A percentile compares a stretch with the other conserved stretches of the same genome.
These are phyloP conservation scores for Pyricularia sp. DNA, from an alignment of 2,329 filamentous ascomycete species.

Conservation along the genomic window DNA sequence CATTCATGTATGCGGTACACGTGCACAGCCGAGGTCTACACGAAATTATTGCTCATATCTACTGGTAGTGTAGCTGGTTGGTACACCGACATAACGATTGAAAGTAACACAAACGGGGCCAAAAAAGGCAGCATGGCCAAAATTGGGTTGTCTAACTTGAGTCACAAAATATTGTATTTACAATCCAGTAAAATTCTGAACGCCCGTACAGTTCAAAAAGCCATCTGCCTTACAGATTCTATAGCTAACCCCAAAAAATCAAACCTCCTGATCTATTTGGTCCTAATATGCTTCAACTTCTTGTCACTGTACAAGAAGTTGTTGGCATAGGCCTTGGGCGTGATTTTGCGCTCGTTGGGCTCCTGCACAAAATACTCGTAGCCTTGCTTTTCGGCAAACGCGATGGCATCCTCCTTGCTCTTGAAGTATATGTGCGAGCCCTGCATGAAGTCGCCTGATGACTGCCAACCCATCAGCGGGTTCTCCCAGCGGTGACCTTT, in stretches of 20 bases:
- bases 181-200: not conserved
- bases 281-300: conserved; percentile 78
- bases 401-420: conserved; percentile 84
- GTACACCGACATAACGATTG: not conserved
- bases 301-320: conserved; percentile 79
- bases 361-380: conserved; percentile 99
- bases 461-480: conserved; percentile 96
- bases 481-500: conserved; percentile 99
- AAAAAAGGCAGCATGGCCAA: not conserved
- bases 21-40: not conserved
- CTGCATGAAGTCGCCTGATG: conserved; percentile 88
- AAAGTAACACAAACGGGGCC: too few species aligned
- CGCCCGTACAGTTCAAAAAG: not conserved
- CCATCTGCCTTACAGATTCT: not conserved
- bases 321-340: conserved; percentile 90
- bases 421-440: conserved; percentile 85
- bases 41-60: not conserved
- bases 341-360: conserved; percentile 74
- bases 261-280: conserved; percentile 43
- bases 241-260: not conserved
- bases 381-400: conserved; percentile 95
- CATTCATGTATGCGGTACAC: too few species aligned
- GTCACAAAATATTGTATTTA: not conserved
- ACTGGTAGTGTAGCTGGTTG: not conserved
- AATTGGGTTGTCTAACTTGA: not conserved